Evolutionary conservation across 2,329 filamentous ascomycete species (phyloP).

Genomic region (Trichoderma semiorbis): DNA sequence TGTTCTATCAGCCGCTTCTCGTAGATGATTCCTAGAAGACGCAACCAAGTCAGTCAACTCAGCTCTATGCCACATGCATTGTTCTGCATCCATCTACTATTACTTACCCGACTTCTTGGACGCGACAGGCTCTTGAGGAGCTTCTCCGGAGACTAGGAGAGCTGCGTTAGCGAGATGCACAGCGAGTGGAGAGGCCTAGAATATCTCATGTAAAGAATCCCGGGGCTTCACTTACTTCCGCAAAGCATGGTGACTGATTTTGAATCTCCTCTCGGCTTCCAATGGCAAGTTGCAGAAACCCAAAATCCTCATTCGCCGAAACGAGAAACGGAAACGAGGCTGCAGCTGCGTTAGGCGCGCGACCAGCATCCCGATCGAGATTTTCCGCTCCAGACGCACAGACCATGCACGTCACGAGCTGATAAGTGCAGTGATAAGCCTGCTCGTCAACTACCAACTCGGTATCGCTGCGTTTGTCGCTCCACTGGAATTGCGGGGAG

Average conservation of each 20-base stretch:
- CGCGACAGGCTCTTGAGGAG: conserved; percentile 89
- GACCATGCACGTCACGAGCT: conserved; percentile 18
- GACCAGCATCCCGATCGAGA: conserved; percentile 22
- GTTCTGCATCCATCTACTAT: not conserved
- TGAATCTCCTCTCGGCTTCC: conserved; percentile 27
- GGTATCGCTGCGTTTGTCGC: conserved; percentile 30
- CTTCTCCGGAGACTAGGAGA: conserved; percentile 88
- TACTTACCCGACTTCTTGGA: conserved; percentile 86
- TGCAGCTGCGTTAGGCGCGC: conserved; percentile 9
- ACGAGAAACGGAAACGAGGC: not conserved
- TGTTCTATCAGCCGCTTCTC: conserved; percentile 94
- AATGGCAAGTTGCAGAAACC: conserved; percentile 25
- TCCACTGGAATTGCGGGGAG: conserved; percentile 17
- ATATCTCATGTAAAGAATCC: too few relatives aligned
- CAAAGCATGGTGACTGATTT: conserved; percentile 44
- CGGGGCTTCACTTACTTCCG: conserved; percentile 37
- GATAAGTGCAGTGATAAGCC: conserved; percentile 11
- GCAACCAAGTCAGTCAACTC: not conserved
- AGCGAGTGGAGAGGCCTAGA: not conserved
- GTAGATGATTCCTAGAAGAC: conserved; percentile 71
- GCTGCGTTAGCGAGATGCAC: conserved; percentile 20
- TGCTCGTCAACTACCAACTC: not conserved
- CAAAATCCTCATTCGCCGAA: not conserved
- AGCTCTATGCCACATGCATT: not conserved
- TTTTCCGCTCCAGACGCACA: conserved; percentile 23